Base-by-base conservation (phyloP, 176 grass and related monocot species). In the maize (Zea mays) region DNA sequence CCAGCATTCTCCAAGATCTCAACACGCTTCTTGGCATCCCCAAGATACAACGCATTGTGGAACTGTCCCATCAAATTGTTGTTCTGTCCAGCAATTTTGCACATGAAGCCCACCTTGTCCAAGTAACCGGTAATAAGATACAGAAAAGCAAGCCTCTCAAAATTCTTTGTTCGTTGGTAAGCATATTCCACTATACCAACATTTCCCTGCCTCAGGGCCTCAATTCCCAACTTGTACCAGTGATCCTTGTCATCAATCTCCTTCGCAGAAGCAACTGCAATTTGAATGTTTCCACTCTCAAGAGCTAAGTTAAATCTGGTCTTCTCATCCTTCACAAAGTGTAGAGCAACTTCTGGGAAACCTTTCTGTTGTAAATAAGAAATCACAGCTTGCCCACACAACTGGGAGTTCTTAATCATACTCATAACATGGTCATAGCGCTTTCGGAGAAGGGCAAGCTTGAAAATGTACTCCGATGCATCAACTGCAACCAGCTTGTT, bases 211-310 rank as follows among this genome's bases (percentile, higher is more conserved):
- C 96, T 84, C 65, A 99, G 86, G 50, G 96, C 96, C 66, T 99
- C 96, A 71, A 99, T 92, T 40, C 96, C 96, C 77, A 99, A 85
- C 38, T 72, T 85, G 58, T 99, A 99, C 96, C 96, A 99, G 75
- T 99, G 92, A 63, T 99, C 96, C 45, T 99, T 99, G 83, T 99
- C 92, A 82, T 99, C 96, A 50, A 99, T 99, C 86, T 99, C 90
- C 65, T 95, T 99, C 37, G 96, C 96, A 57, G 96, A 95, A 82
- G 96, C 96, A 81, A 99, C 96, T 21, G 96, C 96, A 72, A 99
- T 99, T 67, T 99, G 96, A 42, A 99, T 99, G 74, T 99, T 99
- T 2, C 96, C 96, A 38, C 96, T 99, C 88, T 99, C 96, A 11
- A 99, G 84, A 81, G 96, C 96, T 8, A 99, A 84, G 70, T 99